These are phyloP conservation scores for Phtheirospermum japonicum DNA, from an alignment of 257 asterid genomes.

Conservation along the genomic window DNA sequence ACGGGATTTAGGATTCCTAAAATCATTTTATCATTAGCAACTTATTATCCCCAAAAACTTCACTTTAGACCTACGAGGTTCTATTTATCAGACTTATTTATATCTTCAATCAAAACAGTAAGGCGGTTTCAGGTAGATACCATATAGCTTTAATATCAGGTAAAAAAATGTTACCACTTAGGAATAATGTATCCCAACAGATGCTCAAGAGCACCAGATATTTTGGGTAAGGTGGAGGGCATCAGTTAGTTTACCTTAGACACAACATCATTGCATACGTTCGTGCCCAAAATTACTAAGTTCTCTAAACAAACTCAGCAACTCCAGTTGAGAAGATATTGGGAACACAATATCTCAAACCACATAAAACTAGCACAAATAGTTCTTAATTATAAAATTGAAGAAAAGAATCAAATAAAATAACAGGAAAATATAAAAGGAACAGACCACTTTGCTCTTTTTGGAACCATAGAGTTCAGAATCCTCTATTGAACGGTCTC, in stretches of 20 bases:
- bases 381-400: not conserved
- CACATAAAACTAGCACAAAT: slow-evolving; percentile 13
- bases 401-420: slow-evolving; percentile 6
- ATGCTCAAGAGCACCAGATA: not conserved
- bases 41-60: not conserved
- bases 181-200: not conserved
- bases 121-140: not conserved
- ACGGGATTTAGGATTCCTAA: too few species aligned
- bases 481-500: slow-evolving; percentile 87
- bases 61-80: not conserved
- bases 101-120: not conserved
- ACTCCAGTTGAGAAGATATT: slow-evolving; percentile 11
- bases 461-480: slow-evolving; percentile 84
- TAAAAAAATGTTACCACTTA: not conserved
- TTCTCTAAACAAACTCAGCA: slow-evolving; percentile 17
- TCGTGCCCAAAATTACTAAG: slow-evolving; percentile 3
- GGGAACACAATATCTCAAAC: slow-evolving; percentile 7
- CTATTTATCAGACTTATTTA: not conserved
- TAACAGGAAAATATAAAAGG: slow-evolving; percentile 11
- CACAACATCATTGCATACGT: slow-evolving; percentile 15
- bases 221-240: not conserved
- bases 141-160: not conserved
- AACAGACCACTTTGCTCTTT: slow-evolving; percentile 70
- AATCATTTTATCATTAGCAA: not conserved
- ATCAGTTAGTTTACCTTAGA: not conserved